Evolutionary conservation across 768 basidiomycete species (phyloP).

Genomic region (Kondoa malvinella): DNA sequence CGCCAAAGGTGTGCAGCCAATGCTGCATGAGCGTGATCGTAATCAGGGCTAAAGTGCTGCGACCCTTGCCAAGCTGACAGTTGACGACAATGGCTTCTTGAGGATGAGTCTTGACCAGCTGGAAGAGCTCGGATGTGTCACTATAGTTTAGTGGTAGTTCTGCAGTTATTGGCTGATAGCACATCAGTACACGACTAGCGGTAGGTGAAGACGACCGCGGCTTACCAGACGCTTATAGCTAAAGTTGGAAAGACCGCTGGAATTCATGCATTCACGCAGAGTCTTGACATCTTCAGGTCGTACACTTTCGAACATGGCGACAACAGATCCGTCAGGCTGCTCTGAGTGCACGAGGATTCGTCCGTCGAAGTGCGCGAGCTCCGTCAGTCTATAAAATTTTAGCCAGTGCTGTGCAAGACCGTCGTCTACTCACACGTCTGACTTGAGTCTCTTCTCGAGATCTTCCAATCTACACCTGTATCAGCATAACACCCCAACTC

Average conservation of each 20-base stretch:
- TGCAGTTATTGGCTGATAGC: not conserved
- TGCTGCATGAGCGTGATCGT: slow-evolving; percentile 64
- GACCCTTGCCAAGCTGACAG: slow-evolving; percentile 81
- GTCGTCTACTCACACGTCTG: slow-evolving; percentile 44
- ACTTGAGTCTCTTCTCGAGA: slow-evolving; percentile 71
- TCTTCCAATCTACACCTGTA: slow-evolving; percentile 74
- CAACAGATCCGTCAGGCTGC: slow-evolving; percentile 63
- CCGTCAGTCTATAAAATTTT: slow-evolving; percentile 37
- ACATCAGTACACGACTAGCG: not conserved
- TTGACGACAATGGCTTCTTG: slow-evolving; percentile 59
- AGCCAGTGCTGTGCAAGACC: not conserved
- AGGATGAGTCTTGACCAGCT: slow-evolving; percentile 45
- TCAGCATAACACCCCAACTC: slow-evolving; percentile 63
- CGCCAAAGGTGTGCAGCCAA: slow-evolving; percentile 42
- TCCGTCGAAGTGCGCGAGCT: slow-evolving; percentile 66
- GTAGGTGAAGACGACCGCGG: no score
- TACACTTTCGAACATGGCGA: slow-evolving; percentile 90
- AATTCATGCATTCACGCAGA: slow-evolving; percentile 72
- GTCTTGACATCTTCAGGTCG: slow-evolving; percentile 53
- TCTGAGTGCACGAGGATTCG: slow-evolving; percentile 77
- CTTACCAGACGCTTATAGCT: not conserved
- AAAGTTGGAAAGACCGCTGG: slow-evolving; percentile 17
- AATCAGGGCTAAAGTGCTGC: slow-evolving; percentile 81
- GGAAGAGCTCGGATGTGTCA: slow-evolving; percentile 50
- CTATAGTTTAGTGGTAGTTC: slow-evolving; percentile 12